Conservation (phyloP, 1,139 yeast genomes). For the Candida labiduridarum region DNA sequence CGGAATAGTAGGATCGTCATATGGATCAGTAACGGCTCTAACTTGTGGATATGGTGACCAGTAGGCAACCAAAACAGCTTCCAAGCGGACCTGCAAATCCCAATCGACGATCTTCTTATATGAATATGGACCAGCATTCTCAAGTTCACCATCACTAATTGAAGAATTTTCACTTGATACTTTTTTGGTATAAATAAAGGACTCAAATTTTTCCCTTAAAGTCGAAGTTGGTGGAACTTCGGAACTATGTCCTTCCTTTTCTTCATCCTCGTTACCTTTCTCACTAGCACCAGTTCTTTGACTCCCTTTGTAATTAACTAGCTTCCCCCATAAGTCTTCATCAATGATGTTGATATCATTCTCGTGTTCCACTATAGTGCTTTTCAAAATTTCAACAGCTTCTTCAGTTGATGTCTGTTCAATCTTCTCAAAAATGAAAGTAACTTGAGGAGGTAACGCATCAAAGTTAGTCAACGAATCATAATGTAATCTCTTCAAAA, state of each 20-base stretch:
- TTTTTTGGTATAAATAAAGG: background rate
- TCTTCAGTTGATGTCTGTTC: conserved; percentile 24
- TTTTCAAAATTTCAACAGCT: conserved; percentile 23
- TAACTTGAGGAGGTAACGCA: conserved; percentile 28
- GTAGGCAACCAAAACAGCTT: too few relatives aligned
- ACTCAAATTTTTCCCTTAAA: background rate
- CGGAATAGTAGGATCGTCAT: too few relatives aligned
- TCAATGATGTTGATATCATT: conserved; percentile 21
- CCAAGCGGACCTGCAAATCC: too few relatives aligned
- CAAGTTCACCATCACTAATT: background rate
- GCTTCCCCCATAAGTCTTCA: background rate
- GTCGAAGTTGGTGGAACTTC: background rate
- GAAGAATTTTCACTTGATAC: background rate
- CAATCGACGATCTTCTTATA: too few relatives aligned
- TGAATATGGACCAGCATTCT: too few relatives aligned
- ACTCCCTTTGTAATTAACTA: background rate
- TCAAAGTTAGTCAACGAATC: conserved; percentile 28
- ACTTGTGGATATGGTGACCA: too few relatives aligned
- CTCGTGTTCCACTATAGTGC: conserved; percentile 20
- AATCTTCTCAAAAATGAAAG: conserved; percentile 33
- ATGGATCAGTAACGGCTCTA: too few relatives aligned
- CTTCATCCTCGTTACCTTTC: background rate
- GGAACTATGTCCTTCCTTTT: background rate
- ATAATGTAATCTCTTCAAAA: conserved; percentile 29
- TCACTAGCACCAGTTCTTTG: background rate